These are phyloP conservation scores for Solanum hybrid DNA, from an alignment of 305 asterid species.

Conservation along the genomic window DNA sequence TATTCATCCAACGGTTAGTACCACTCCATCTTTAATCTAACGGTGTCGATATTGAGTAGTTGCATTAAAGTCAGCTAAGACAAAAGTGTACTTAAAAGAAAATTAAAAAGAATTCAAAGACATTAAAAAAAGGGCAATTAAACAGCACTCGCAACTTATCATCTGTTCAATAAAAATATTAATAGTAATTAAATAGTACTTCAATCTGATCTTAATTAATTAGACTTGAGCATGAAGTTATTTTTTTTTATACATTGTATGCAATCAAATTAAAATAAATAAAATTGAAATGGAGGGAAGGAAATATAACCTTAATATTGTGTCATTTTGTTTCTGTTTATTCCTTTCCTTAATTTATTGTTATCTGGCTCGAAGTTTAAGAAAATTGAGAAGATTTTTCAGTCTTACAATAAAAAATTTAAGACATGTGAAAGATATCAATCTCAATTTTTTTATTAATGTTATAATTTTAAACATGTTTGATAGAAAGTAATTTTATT, in stretches of 20 bases:
- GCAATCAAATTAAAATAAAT: no score
- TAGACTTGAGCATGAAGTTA: neutral
- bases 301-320: neutral
- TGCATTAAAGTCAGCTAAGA: neutral
- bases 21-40: neutral
- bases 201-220: neutral
- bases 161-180: no score
- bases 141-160: neutral
- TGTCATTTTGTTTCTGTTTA: neutral
- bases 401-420: no score
- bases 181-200: neutral
- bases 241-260: neutral
- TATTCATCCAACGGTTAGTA: neutral
- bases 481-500: no score
- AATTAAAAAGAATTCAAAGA: neutral
- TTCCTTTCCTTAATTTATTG: no score
- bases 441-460: no score
- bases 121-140: neutral
- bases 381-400: no score
- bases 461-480: no score
- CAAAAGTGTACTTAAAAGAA: neutral
- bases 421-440: neutral
- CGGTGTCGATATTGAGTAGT: neutral
- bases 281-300: neutral
- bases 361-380: no score